Conservation (phyloP, 129 eudicot species). For the Arctium minus region DNA sequence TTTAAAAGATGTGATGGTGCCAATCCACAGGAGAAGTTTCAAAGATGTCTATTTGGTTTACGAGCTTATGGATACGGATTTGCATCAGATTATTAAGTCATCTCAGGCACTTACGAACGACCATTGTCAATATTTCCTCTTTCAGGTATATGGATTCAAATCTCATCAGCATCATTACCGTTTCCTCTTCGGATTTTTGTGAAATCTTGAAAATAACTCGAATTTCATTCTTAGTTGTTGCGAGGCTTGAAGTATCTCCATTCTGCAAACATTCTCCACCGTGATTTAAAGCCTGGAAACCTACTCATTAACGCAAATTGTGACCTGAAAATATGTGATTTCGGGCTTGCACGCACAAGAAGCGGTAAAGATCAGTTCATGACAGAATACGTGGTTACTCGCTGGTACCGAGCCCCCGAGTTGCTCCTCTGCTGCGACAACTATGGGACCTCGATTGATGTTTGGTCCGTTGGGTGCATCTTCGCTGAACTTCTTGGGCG, state of each 20-base stretch:
- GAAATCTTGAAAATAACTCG: neutral
- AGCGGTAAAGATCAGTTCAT: conserved; percentile 63
- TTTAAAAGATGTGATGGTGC: conserved; percentile 77
- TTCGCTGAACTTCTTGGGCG: conserved; percentile 84
- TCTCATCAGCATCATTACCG: neutral
- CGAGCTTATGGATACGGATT: conserved; percentile 77
- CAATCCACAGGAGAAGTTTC: conserved; percentile 60
- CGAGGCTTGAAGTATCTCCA: conserved; percentile 75
- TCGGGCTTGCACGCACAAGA: conserved; percentile 66
- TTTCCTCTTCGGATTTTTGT: neutral
- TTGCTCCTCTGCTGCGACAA: conserved; percentile 81
- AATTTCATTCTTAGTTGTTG: conserved; percentile 44
- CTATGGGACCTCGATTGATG: conserved; percentile 75
- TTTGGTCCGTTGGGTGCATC: conserved; percentile 88
- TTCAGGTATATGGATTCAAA: conserved; percentile 44
- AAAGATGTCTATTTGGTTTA: conserved; percentile 79
- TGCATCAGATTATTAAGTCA: conserved; percentile 73
- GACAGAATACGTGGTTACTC: conserved; percentile 76
- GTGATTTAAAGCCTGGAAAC: conserved; percentile 74
- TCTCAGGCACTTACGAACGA: conserved; percentile 71
- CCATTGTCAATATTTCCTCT: conserved; percentile 69
- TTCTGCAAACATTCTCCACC: conserved; percentile 77
- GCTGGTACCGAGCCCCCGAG: conserved; percentile 86
- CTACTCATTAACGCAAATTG: conserved; percentile 64
- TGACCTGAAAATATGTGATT: conserved; percentile 70